Base-by-base conservation (phyloP, 2,329 filamentous ascomycete species). In the Colletotrichum sojae region DNA sequence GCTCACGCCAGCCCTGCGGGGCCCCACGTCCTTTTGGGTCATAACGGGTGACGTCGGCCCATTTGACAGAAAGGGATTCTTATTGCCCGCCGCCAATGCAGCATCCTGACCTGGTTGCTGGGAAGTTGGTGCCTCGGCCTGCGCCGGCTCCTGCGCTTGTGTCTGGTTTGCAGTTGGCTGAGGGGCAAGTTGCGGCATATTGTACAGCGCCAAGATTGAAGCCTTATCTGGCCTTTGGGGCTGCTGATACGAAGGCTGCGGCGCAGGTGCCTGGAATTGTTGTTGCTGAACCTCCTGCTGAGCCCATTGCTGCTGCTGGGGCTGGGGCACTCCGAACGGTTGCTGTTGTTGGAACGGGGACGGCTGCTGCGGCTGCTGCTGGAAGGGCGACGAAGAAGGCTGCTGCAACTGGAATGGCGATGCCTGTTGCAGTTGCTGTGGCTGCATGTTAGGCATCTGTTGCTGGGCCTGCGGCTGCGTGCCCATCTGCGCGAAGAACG, bases 131-230 rank as follows among this genome's bases (percentile, higher is more conserved):
- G 25, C 52, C 27, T 63, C 39, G 15, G 40, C 43, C 49, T 51
- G 46, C 13, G 51, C 43, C 18, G 67, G 63, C 16, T 72, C 71
- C 48, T 68, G 72, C 53, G 57, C 73, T 27, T 75, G 74, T 8
- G 71, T 73, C 27, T 76, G 73, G 43, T 78, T 74, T 10, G 80
- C 75, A 27, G 71, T 70, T 18, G 80, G 72, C 36, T 82, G 79
- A 4, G 86, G 83, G 1, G 84, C 81, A 40, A 85, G 78, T 57
- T 89, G 85, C 8, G 88, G 84, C 46, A 90, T 87, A 76, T 88
- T 90, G 79, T 93, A 95, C 12, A 96, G 80, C 6, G 93, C 91
- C 78, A 95, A 84, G 68, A 96, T 95, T 5, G 91, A 91, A 3
- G 88, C 89, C 71, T 92, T 95, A 74, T 94, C 89, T 36, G 90